phyloP scores from a whole-genome alignment of 176 grass and related monocot genomes.

The Aegilops tauschii region DNA sequence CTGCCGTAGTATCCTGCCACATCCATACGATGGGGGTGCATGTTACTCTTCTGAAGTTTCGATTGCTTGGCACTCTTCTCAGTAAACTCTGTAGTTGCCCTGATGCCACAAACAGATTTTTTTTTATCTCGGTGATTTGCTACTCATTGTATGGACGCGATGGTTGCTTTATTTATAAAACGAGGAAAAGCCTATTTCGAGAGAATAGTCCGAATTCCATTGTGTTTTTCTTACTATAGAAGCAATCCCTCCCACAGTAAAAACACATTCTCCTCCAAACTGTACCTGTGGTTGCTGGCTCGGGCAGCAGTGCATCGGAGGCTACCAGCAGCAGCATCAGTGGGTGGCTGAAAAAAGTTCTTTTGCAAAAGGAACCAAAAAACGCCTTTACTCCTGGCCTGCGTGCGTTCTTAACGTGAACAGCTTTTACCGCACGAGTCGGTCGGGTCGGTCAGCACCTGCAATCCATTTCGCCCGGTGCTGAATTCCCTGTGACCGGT shows the following conservation, averaged over 20 bases:
- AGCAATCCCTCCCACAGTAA: not conserved
- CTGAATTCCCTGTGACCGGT: slow-evolving; percentile 31
- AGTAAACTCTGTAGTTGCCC: too few species aligned
- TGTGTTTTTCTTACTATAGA: not conserved
- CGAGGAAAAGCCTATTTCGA: too few species aligned
- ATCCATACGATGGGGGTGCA: too few species aligned
- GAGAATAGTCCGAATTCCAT: not conserved
- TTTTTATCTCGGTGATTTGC: too few species aligned
- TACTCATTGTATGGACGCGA: too few species aligned
- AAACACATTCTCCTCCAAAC: not conserved
- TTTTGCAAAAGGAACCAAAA: slow-evolving; percentile 62
- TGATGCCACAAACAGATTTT: too few species aligned
- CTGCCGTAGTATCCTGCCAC: too few species aligned
- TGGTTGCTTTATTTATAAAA: too few species aligned
- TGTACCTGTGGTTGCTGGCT: not conserved
- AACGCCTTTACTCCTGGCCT: slow-evolving; percentile 36
- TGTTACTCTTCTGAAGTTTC: too few species aligned
- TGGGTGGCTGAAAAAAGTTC: not conserved
- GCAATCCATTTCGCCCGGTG: slow-evolving; percentile 33
- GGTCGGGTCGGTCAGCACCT: slow-evolving; percentile 6
- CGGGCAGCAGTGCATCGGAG: not conserved
- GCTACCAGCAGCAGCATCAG: slow-evolving; percentile 5
- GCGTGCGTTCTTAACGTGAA: slow-evolving; percentile 37
- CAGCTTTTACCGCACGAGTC: slow-evolving; percentile 47
- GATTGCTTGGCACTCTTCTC: too few species aligned